Conservation (phyloP, 306 rosid species). For the Quercus wislizeni region DNA sequence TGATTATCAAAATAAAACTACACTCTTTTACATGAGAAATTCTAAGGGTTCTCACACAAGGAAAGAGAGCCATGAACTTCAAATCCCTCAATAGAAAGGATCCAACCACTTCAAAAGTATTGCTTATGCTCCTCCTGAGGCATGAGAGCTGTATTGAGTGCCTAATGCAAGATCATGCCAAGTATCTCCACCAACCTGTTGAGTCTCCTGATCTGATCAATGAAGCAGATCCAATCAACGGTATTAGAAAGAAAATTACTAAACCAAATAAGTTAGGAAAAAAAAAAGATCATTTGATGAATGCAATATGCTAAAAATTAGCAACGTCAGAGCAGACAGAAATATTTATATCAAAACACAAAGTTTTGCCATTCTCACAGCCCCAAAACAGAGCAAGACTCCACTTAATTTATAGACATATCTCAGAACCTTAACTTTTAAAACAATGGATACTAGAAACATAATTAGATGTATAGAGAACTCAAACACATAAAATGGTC, state of each 20-base stretch:
- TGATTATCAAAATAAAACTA: no score
- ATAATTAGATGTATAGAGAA: no score
- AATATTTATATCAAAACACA: not conserved
- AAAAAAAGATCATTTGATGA: not conserved
- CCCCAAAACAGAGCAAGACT: not conserved
- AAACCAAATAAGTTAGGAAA: not conserved
- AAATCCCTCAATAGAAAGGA: not conserved
- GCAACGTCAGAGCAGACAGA: not conserved
- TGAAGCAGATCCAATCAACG: not conserved
- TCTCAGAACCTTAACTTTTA: not conserved
- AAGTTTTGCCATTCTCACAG: not conserved
- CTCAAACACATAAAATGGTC: not conserved
- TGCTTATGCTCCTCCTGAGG: not conserved
- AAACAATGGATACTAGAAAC: not conserved
- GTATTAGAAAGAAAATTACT: not conserved
- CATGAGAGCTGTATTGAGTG: slow-evolving; percentile 15
- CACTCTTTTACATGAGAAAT: not conserved
- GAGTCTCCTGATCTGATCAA: slow-evolving; percentile 47
- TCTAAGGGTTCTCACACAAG: not conserved
- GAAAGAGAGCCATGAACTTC: not conserved
- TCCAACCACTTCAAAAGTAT: not conserved
- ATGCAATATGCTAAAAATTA: not conserved
- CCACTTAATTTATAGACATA: not conserved
- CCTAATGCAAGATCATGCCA: slow-evolving; percentile 58
- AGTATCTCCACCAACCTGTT: slow-evolving; percentile 36